These are phyloP conservation scores for Neopestalotiopsis rosae DNA, from an alignment of 2,329 filamentous ascomycete species.

Conservation along the genomic window DNA sequence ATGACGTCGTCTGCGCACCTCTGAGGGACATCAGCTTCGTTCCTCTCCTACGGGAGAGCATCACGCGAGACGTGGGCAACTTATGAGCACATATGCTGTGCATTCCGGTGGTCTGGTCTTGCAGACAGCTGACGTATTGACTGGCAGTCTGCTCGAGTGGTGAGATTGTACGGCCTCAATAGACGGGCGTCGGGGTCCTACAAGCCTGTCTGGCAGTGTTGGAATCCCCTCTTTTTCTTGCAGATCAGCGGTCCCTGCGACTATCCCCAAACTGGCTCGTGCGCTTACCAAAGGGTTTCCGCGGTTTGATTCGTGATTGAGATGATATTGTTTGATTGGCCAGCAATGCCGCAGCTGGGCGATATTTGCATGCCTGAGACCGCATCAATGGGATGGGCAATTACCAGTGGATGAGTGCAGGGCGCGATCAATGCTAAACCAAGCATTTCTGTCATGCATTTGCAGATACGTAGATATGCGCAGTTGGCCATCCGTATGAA, in stretches of 20 bases:
- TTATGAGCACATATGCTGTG: neutral
- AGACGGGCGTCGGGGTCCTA: neutral
- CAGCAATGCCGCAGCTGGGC: neutral
- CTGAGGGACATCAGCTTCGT: neutral
- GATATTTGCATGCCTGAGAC: slow-evolving; percentile 12
- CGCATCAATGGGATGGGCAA: slow-evolving; percentile 4
- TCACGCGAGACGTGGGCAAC: neutral
- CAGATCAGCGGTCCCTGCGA: neutral
- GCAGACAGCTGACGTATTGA: neutral
- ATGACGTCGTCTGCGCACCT: neutral
- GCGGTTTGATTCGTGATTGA: neutral
- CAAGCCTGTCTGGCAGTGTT: neutral
- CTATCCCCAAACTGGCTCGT: slow-evolving; percentile 5
- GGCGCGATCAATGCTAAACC: neutral
- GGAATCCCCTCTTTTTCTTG: slow-evolving; percentile 10
- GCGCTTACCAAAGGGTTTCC: slow-evolving; percentile 10
- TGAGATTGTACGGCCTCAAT: neutral
- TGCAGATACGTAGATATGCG: too few species aligned
- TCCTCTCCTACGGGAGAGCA: neutral
- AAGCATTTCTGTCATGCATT: neutral
- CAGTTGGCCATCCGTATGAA: too few species aligned
- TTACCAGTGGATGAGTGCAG: neutral
- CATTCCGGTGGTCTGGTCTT: slow-evolving; percentile 3
- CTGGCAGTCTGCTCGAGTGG: neutral
- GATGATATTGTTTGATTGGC: neutral